Base-by-base conservation (phyloP, 495 filamentous ascomycete genomes). In the Neurospora sp. region DNA sequence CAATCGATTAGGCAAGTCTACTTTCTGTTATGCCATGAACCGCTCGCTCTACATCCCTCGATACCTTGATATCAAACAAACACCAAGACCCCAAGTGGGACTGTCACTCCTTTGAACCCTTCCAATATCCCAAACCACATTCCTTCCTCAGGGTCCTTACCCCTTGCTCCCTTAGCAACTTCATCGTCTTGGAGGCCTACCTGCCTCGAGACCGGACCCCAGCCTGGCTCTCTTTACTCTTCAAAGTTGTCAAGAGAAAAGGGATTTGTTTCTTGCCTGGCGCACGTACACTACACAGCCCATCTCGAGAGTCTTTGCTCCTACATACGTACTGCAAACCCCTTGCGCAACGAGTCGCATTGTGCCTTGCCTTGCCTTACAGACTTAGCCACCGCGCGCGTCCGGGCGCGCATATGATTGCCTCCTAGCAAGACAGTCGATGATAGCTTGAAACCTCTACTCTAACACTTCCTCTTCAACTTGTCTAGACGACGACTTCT, bases 1-100 rank as follows among this genome's bases (percentile, higher is more conserved):
- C 83, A 91, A 92, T 86, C 89, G 89, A 71, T 81, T 92, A 86
- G 88, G 90, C 89, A 83, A 84, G 90, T 89, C 73, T 75, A 72
- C 73, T 73, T 73, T 35, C 69, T 71, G 61, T 73, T 53, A 12
- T 10, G 27, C 38, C 38, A 59, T 53, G n/a, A 53, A 53, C 9
- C 45, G 22, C 45, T 22, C 42, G 42, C 42, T 44, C 39, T 45
- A n/a, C 22, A 35, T 41, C 65, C 22, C 68, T 65, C 61, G 35
- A 37, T 39, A 69, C 16, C 40, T 10, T 6, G 3, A 39, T 70
- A 39, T 71, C 39, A 22, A 65, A 65, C 53, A 65, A 65, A 31
- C 53, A 65, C 53, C 53, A 35, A 65, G 27, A 37, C 53, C 14
- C 27, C 27, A 65, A 65, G 53, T 65, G 53, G 53, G 53, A 65